phyloP scores from a whole-genome alignment of 257 asterid species.

The Ballota nigra region DNA sequence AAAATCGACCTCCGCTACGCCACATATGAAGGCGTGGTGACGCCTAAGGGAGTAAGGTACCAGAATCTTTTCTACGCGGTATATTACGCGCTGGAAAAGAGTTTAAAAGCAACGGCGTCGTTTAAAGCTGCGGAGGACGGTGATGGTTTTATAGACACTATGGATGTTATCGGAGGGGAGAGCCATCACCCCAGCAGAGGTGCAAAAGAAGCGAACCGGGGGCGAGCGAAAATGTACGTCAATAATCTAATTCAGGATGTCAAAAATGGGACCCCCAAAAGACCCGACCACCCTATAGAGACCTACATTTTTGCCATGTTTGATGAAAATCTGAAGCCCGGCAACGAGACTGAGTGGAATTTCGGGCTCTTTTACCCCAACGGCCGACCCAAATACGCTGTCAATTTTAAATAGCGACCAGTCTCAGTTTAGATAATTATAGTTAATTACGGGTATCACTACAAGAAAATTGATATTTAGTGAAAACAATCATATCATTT shows the following conservation, averaged over 20 bases:
- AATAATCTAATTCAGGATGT: constrained; percentile 24
- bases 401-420: constrained; percentile 1
- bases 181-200: constrained; percentile 21
- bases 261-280: constrained; percentile 24
- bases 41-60: neutral
- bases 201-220: too few relatives aligned
- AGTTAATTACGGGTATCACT: too few relatives aligned
- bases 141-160: neutral
- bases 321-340: constrained; percentile 23
- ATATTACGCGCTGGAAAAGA: constrained; percentile 25
- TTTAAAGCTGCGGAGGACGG: neutral
- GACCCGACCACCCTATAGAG: constrained; percentile 15
- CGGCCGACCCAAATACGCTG: neutral
- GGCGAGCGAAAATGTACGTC: neutral
- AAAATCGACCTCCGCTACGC: neutral
- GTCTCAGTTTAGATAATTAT: too few relatives aligned
- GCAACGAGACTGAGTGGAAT: neutral
- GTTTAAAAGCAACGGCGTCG: neutral
- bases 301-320: constrained; percentile 30
- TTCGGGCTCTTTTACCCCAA: constrained; percentile 11
- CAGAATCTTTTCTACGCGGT: constrained; percentile 24
- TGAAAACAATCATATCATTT: too few relatives aligned
- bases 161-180: constrained; percentile 17
- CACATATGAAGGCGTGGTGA: too few relatives aligned
- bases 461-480: too few relatives aligned